These are phyloP conservation scores for Digitaria exilis DNA, from an alignment of 202 grass and related monocot species.

Conservation along the genomic window DNA sequence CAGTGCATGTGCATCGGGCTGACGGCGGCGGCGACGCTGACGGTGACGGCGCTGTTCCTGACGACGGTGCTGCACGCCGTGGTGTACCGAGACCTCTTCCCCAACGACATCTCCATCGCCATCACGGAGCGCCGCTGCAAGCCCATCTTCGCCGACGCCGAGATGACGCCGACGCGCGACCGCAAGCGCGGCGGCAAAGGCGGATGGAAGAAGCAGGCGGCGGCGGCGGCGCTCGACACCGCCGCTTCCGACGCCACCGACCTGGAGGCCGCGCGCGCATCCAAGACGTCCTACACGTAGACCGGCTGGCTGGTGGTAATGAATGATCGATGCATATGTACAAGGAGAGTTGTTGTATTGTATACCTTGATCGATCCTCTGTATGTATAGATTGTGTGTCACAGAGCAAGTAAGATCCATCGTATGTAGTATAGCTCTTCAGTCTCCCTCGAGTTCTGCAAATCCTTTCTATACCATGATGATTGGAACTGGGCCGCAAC, in stretches of 20 bases:
- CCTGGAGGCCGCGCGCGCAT: conserved; percentile 42
- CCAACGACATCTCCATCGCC: conserved; percentile 94
- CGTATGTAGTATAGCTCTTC: too few relatives aligned
- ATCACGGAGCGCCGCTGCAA: conserved; percentile 56
- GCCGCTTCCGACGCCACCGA: not conserved
- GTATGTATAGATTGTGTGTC: too few relatives aligned
- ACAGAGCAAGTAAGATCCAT: too few relatives aligned
- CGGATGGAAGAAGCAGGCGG: not conserved
- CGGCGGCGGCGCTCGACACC: not conserved
- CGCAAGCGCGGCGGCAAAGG: too few relatives aligned
- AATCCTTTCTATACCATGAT: too few relatives aligned
- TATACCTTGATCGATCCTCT: too few relatives aligned
- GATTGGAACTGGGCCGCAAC: too few relatives aligned
- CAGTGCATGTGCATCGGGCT: conserved; percentile 68
- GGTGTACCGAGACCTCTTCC: conserved; percentile 79
- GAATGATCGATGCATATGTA: too few relatives aligned
- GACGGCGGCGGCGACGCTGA: conserved; percentile 61
- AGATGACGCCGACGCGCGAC: not conserved
- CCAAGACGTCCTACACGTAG: not conserved
- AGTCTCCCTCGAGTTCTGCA: too few relatives aligned
- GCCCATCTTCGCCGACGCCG: not conserved
- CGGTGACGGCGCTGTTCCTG: conserved; percentile 60
- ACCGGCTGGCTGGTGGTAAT: too few relatives aligned
- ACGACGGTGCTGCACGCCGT: conserved; percentile 75
- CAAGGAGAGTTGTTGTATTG: too few relatives aligned